Percentiles rank a stretch among this genome's conserved stretches.
Evolutionary conservation across 345 rosid species (phyloP).

Genomic region (Physaria fendleri): DNA sequence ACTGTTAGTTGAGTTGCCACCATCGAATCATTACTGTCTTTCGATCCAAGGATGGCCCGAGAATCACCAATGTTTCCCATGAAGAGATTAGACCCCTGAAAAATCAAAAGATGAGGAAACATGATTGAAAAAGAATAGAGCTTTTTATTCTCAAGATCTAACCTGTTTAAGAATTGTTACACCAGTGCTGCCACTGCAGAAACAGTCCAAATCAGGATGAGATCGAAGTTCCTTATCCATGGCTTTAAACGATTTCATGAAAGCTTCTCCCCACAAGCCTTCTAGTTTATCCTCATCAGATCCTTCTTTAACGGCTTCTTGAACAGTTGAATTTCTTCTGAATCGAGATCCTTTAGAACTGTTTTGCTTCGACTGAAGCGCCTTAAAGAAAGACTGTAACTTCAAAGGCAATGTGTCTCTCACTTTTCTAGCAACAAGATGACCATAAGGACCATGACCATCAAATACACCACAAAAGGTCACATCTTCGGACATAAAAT

Average conservation of each 20-base stretch:
- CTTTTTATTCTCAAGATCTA: slow-evolving; percentile 19
- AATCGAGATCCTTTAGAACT: slow-evolving; percentile 49
- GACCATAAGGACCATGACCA: slow-evolving; percentile 99
- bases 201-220: slow-evolving; percentile 89
- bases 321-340: slow-evolving; percentile 41
- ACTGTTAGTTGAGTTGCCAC: slow-evolving; percentile 88
- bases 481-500: slow-evolving; percentile 75
- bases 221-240: slow-evolving; percentile 93
- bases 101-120: neutral
- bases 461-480: slow-evolving; percentile 95
- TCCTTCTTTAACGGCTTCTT: slow-evolving; percentile 48
- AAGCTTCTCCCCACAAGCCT: slow-evolving; percentile 81
- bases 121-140: neutral
- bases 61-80: slow-evolving; percentile 98
- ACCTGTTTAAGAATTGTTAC: slow-evolving; percentile 94
- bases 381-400: slow-evolving; percentile 54
- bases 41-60: slow-evolving; percentile 95
- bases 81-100: slow-evolving; percentile 84
- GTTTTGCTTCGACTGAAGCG: slow-evolving; percentile 47
- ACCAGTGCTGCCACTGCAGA: slow-evolving; percentile 99
- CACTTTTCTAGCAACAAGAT: slow-evolving; percentile 93
- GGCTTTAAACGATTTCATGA: slow-evolving; percentile 79
- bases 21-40: slow-evolving; percentile 64
- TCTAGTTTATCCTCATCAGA: slow-evolving; percentile 49
- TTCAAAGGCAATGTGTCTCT: slow-evolving; percentile 83